phyloP scores from a whole-genome alignment of 768 basidiomycete genomes.

The Podaxis rugospora region DNA sequence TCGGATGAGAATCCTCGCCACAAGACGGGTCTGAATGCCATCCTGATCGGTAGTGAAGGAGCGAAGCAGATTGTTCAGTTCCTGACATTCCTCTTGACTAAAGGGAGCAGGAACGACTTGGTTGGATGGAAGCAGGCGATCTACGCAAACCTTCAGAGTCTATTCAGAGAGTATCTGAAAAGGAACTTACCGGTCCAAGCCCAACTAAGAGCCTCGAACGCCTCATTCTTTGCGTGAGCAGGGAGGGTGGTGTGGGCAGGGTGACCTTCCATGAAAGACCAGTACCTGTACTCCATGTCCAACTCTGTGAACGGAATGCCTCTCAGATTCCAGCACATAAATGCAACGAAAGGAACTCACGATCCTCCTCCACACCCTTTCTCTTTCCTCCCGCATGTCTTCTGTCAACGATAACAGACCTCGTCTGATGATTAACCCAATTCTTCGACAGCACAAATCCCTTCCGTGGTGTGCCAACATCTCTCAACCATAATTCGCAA shows the following conservation, averaged over 20 bases:
- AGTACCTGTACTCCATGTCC: conserved; percentile 76
- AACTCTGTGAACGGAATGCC: conserved; percentile 42
- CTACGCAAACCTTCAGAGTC: conserved; percentile 25
- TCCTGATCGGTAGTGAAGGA: conserved; percentile 29
- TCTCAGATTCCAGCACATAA: background rate
- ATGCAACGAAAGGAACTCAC: conserved; percentile 26
- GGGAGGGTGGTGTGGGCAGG: conserved; percentile 67
- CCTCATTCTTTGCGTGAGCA: conserved; percentile 54
- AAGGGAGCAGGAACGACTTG: conserved; percentile 61
- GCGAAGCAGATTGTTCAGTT: conserved; percentile 56
- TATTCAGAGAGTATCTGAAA: background rate
- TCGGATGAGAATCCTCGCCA: conserved; percentile 65
- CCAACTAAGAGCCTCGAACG: conserved; percentile 76
- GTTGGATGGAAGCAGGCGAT: conserved; percentile 63
- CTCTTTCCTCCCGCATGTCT: conserved; percentile 17
- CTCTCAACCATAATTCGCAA: conserved; percentile 63
- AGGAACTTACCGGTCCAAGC: conserved; percentile 59
- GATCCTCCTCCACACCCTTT: conserved; percentile 34
- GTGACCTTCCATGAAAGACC: conserved; percentile 76
- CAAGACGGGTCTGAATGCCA: conserved; percentile 51
- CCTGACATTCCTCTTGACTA: conserved; percentile 71
- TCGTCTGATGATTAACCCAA: conserved; percentile 66
- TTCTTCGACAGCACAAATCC: conserved; percentile 35
- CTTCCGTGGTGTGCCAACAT: conserved; percentile 26
- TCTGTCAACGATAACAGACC: conserved; percentile 44